Conservation (phyloP, 352 stramenopile genomes). For the Pythium diclinum region DNA sequence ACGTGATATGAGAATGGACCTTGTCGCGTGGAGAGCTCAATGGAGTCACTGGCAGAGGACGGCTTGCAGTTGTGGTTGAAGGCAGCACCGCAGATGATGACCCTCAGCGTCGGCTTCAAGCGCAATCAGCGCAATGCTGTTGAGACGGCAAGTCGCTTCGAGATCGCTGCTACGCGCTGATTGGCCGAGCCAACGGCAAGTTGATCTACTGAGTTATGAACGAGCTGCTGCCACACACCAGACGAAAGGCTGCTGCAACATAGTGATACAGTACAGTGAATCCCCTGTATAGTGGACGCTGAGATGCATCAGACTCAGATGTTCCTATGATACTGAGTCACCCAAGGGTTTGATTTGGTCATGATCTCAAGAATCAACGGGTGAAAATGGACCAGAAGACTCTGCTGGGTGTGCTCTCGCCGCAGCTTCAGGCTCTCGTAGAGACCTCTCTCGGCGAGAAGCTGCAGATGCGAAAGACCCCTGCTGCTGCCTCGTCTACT, state of each 20-base stretch:
- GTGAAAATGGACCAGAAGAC: conserved; percentile 27
- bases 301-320: conserved; percentile 7
- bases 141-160: conserved; percentile 18
- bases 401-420: conserved; percentile 54
- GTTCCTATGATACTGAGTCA: background rate
- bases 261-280: conserved; percentile 8
- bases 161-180: background rate
- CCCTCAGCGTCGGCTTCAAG: background rate
- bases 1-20: background rate
- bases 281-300: conserved; percentile 1
- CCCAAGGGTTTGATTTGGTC: background rate
- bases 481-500: background rate
- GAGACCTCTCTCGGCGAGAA: conserved; percentile 52
- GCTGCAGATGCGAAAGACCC: conserved; percentile 27
- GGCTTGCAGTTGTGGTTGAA: background rate
- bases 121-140: conserved; percentile 14
- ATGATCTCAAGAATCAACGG: background rate
- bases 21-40: background rate
- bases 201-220: background rate
- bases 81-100: conserved; percentile 4
- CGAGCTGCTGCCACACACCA: conserved; percentile 22
- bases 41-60: background rate
- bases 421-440: conserved; percentile 61
- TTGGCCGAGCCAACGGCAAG: conserved; percentile 16
- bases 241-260: conserved; percentile 14